Conservation (phyloP, 345 rosid species). For the Syzygium jambos region DNA sequence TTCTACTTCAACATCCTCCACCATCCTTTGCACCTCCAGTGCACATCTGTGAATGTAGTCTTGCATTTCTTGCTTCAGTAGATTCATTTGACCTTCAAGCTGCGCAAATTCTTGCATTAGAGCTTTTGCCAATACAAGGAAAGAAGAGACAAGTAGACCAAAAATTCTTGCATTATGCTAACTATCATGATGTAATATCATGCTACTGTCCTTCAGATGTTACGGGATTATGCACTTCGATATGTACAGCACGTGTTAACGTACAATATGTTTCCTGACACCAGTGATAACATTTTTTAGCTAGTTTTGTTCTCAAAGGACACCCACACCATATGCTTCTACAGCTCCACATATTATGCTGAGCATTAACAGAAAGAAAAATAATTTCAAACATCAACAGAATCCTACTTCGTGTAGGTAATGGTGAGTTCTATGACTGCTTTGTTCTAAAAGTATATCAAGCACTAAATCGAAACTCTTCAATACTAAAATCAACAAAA, state of each 20-base stretch:
- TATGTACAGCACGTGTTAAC: background rate
- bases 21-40: conserved; percentile 48
- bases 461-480: background rate
- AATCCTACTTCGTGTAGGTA: background rate
- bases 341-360: background rate
- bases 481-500: background rate
- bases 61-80: conserved; percentile 46
- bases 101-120: conserved; percentile 6
- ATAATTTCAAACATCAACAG: background rate
- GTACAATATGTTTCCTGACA: background rate
- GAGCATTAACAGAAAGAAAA: background rate
- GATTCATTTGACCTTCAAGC: conserved; percentile 46
- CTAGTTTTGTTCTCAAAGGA: background rate
- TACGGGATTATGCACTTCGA: background rate
- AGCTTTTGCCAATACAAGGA: background rate
- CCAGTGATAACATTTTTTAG: background rate
- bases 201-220: background rate
- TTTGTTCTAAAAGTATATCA: background rate
- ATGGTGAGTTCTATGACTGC: background rate
- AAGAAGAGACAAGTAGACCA: background rate
- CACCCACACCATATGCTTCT: background rate
- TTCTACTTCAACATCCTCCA: conserved; percentile 45
- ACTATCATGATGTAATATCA: background rate
- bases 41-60: conserved; percentile 34
- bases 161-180: background rate